Conservation (phyloP, 257 asterid species). For the Knoxia roxburghii region DNA sequence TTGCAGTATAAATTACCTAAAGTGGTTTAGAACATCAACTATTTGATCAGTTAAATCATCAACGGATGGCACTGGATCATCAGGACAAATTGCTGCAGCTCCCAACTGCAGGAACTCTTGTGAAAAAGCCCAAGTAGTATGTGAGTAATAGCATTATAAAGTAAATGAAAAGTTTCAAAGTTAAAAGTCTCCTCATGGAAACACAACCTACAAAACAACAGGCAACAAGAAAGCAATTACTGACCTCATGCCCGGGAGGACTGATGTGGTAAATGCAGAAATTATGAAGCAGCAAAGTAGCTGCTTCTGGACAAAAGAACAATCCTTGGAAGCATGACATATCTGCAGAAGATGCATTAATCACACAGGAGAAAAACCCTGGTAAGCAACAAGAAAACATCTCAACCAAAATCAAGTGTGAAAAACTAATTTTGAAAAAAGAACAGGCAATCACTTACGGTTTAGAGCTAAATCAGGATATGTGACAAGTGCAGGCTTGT, state of each 20-base stretch:
- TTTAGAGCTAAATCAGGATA: conserved; percentile 95
- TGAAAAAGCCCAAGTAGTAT: conserved; percentile 40
- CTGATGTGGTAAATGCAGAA: conserved; percentile 42
- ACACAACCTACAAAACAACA: not conserved
- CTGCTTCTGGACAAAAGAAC: conserved; percentile 47
- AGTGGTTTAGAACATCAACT: conserved; percentile 78
- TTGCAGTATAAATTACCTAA: conserved; percentile 47
- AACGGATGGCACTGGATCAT: conserved; percentile 52
- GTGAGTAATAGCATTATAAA: conserved; percentile 38
- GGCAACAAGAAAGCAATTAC: conserved; percentile 11
- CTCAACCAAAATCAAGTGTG: not conserved
- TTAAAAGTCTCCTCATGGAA: not conserved
- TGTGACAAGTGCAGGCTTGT: conserved; percentile 89
- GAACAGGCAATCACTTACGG: conserved; percentile 49
- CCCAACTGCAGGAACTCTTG: conserved; percentile 96
- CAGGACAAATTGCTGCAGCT: conserved; percentile 69
- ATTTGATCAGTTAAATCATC: conserved; percentile 86
- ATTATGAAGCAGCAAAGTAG: conserved; percentile 37
- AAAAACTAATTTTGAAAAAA: conserved; percentile 6
- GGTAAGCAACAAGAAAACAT: not conserved
- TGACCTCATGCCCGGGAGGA: conserved; percentile 54
- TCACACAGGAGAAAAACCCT: conserved; percentile 7
- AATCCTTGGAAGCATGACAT: conserved; percentile 78
- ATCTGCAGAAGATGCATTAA: conserved; percentile 39
- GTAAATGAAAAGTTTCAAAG: not conserved